A percentile compares a stretch with the other conserved stretches of the same genome.
These are phyloP conservation scores for Hypoxylon lienhwacheense DNA, from an alignment of 495 filamentous ascomycete species.

Conservation along the genomic window DNA sequence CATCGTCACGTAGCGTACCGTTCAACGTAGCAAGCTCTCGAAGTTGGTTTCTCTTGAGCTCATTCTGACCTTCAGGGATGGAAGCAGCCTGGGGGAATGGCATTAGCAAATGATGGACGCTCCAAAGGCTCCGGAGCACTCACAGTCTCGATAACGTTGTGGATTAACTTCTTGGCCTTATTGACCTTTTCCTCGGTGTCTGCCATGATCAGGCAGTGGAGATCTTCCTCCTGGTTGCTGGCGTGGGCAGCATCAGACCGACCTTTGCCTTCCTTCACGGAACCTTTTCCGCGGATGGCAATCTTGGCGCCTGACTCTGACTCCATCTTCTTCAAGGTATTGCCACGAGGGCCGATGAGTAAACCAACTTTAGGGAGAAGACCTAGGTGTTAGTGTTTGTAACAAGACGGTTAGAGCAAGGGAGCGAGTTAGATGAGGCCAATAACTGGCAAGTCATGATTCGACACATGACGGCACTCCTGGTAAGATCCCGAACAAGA, in stretches of 20 bases:
- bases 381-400: slow-evolving; percentile 86
- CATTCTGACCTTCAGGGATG: slow-evolving; percentile 96
- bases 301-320: slow-evolving; percentile 96
- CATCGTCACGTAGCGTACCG: slow-evolving; percentile 96
- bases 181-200: slow-evolving; percentile 98
- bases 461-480: slow-evolving; percentile 36
- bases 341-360: slow-evolving; percentile 99
- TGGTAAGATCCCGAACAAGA: slow-evolving; percentile 43
- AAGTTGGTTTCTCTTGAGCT: slow-evolving; percentile 97
- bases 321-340: slow-evolving; percentile 99
- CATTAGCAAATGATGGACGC: slow-evolving; percentile 34
- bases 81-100: slow-evolving; percentile 74
- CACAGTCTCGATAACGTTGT: slow-evolving; percentile 97
- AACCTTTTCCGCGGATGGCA: slow-evolving; percentile 98
- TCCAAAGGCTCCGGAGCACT: slow-evolving; percentile 40
- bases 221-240: slow-evolving; percentile 99
- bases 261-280: slow-evolving; percentile 99
- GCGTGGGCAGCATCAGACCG: slow-evolving; percentile 97
- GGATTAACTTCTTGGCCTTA: slow-evolving; percentile 94
- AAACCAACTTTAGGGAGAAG: slow-evolving; percentile 95
- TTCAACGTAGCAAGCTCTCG: slow-evolving; percentile 96
- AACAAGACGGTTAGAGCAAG: slow-evolving; percentile 46
- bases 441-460: slow-evolving; percentile 35
- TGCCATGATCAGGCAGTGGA: slow-evolving; percentile 98
- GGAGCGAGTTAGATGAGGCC: slow-evolving; percentile 45